Conservation (phyloP, 192 early-diverging fungal genomes). For the Kickxella alabastrina region DNA sequence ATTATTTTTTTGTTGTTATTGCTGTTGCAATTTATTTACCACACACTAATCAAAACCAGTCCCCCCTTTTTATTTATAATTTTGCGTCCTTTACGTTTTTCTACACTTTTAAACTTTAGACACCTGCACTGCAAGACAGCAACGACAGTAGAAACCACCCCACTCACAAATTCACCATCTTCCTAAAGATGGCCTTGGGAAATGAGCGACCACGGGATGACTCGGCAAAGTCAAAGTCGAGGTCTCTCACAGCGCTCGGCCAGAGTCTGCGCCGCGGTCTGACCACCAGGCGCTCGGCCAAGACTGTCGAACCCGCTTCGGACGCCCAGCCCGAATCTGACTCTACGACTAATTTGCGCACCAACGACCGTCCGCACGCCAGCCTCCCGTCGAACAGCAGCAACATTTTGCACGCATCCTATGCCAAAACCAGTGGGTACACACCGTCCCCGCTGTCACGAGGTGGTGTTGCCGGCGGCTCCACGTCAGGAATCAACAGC, state of each 20-base stretch:
- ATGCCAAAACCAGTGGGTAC: constrained; percentile 15
- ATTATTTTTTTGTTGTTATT: no score
- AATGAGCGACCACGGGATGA: constrained; percentile 51
- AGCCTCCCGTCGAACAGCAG: constrained; percentile 2
- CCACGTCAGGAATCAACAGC: background rate
- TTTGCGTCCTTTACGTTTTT: no score
- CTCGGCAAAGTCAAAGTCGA: constrained; percentile 43
- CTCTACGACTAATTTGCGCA: background rate
- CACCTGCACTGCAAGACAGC: no score
- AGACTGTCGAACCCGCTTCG: constrained; percentile 1
- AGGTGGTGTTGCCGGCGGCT: constrained; percentile 1
- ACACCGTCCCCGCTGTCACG: constrained; percentile 44
- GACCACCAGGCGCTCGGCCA: constrained; percentile 39
- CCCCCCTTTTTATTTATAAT: no score
- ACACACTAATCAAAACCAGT: no score
- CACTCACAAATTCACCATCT: no score
- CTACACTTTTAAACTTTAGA: no score
- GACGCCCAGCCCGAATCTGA: background rate
- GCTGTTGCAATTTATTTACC: no score
- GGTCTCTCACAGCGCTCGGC: constrained; percentile 34
- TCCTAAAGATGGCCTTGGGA: constrained; percentile 39
- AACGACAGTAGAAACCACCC: no score
- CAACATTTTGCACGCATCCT: no score
- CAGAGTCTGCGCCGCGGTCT: constrained; percentile 47
- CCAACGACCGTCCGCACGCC: background rate